Conservation (phyloP, 352 stramenopile species). For the Phytophthora pseudosyringae region DNA sequence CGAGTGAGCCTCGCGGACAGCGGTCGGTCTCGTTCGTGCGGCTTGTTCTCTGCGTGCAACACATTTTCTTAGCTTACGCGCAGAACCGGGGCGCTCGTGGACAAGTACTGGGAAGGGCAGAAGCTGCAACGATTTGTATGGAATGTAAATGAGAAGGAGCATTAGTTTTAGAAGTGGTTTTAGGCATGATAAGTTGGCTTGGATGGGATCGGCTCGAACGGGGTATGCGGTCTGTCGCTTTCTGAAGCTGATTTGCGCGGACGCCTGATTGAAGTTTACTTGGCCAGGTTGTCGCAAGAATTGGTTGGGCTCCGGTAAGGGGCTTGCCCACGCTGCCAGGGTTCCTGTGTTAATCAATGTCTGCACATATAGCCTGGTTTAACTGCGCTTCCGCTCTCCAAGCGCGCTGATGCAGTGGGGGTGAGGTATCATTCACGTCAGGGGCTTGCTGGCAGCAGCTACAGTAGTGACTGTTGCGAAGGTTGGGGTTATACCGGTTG, state of each 20-base stretch:
- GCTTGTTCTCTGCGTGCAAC: slow-evolving; percentile 14
- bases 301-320: too few relatives aligned
- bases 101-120: neutral
- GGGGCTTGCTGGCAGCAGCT: too few relatives aligned
- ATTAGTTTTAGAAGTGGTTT: too few relatives aligned
- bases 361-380: too few relatives aligned
- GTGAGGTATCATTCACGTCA: neutral
- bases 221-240: neutral
- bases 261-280: slow-evolving; percentile 17
- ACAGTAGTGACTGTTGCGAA: neutral
- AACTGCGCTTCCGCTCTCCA: too few relatives aligned
- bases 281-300: slow-evolving; percentile 10
- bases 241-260: slow-evolving; percentile 19
- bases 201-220: neutral
- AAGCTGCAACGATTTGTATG: neutral
- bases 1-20: slow-evolving; percentile 19
- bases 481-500: neutral
- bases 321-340: too few relatives aligned
- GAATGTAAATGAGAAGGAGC: neutral
- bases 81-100: slow-evolving; percentile 7
- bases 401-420: too few relatives aligned
- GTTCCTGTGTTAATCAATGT: too few relatives aligned
- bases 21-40: slow-evolving; percentile 5
- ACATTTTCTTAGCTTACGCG: slow-evolving; percentile 29
- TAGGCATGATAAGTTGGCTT: too few relatives aligned